Conservation (phyloP, 140 eudicot species). For the Cichorium intybus region DNA sequence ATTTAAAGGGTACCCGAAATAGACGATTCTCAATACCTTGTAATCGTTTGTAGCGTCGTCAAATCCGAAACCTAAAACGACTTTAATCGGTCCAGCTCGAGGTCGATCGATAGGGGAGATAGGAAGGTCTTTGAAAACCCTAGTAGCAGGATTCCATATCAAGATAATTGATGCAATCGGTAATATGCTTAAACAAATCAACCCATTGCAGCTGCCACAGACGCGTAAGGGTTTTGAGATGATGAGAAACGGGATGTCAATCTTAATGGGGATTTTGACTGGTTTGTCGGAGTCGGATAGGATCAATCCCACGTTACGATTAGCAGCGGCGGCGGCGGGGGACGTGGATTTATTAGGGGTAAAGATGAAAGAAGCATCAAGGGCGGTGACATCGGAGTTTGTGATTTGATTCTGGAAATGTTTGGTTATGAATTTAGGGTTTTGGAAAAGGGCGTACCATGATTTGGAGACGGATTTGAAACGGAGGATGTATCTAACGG, state of each 20-base stretch:
- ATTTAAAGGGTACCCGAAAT: slow-evolving; percentile 20
- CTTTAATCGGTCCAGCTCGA: slow-evolving; percentile 30
- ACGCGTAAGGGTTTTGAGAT: slow-evolving; percentile 29
- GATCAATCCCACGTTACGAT: slow-evolving; percentile 9
- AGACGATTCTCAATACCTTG: slow-evolving; percentile 51
- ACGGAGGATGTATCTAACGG: slow-evolving; percentile 37
- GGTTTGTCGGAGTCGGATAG: slow-evolving; percentile 4
- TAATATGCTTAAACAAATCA: slow-evolving; percentile 38
- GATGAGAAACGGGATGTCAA: slow-evolving; percentile 40
- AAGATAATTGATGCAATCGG: slow-evolving; percentile 32
- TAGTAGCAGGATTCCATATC: slow-evolving; percentile 48
- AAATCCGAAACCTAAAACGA: slow-evolving; percentile 44
- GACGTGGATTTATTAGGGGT: slow-evolving; percentile 2
- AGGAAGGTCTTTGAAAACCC: slow-evolving; percentile 32
- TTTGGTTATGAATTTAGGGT: slow-evolving; percentile 33
- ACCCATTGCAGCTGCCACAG: slow-evolving; percentile 38
- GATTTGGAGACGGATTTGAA: slow-evolving; percentile 40
- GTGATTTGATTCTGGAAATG: slow-evolving; percentile 21
- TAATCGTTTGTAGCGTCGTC: slow-evolving; percentile 31
- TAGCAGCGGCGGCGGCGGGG: background rate
- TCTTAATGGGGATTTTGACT: slow-evolving; percentile 2
- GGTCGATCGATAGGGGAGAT: slow-evolving; percentile 24
- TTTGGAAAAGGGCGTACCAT: slow-evolving; percentile 37
- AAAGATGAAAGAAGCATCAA: slow-evolving; percentile 19
- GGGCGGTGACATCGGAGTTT: background rate